A percentile compares a stretch with the other conserved stretches of the same genome.
These are phyloP conservation scores for Fusarium transvaalense DNA, from an alignment of 2,329 filamentous ascomycete species.

Conservation along the genomic window DNA sequence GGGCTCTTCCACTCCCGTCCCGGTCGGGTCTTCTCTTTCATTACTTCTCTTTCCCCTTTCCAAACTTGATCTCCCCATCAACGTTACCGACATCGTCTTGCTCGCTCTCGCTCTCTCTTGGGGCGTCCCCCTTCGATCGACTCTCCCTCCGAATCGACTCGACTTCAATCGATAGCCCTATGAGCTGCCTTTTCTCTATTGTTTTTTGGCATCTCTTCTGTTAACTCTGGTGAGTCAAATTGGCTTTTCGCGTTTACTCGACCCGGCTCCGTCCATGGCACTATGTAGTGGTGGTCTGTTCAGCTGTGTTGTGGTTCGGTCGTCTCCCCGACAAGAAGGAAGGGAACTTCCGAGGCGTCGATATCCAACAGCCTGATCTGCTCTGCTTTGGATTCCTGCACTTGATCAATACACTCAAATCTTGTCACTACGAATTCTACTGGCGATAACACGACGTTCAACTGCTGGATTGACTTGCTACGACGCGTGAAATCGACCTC, in stretches of 20 bases:
- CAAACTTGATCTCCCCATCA: conserved; percentile 45
- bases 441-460: not conserved
- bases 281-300: conserved; percentile 22
- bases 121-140: conserved; percentile 40
- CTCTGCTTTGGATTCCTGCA: conserved; percentile 1
- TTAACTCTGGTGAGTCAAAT: conserved; percentile 40
- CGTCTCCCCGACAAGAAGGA: conserved; percentile 21
- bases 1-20: conserved; percentile 27
- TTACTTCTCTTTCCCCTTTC: conserved; percentile 45
- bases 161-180: conserved; percentile 37
- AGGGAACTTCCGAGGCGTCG: conserved; percentile 27
- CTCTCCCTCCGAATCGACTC: conserved; percentile 25
- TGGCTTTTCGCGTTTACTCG: conserved; percentile 10
- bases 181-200: conserved; percentile 35
- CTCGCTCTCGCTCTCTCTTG: conserved; percentile 35
- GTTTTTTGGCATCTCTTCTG: conserved; percentile 42
- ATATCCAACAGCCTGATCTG: conserved; percentile 16
- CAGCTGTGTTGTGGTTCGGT: conserved; percentile 18
- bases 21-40: conserved; percentile 28
- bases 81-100: conserved; percentile 37
- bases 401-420: conserved; percentile 12
- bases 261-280: not conserved
- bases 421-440: not conserved
- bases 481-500: conserved; percentile 15
- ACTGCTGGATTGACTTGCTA: not conserved